Conservation (phyloP, 2,329 filamentous ascomycete genomes). For the Aspergillus amoenus region DNA sequence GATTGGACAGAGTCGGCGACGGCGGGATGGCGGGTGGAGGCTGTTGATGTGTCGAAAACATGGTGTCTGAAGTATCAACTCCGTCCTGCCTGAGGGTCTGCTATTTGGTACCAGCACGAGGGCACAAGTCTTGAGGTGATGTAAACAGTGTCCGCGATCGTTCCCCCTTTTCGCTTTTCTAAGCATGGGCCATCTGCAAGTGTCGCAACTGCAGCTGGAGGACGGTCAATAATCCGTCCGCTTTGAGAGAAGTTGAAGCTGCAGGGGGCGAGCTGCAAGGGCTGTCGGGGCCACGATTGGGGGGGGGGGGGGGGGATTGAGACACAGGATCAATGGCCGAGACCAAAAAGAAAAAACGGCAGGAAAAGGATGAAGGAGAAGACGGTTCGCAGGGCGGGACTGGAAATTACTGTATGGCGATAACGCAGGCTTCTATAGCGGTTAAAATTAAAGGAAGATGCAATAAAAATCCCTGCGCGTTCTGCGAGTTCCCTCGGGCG, state of each 20-base stretch:
- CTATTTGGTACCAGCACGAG: slow-evolving; percentile 2
- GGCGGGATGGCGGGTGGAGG: slow-evolving; percentile 48
- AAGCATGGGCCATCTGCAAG: slow-evolving; percentile 7
- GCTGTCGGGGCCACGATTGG: not conserved
- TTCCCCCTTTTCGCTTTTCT: slow-evolving; percentile 9
- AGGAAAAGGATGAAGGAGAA: not conserved
- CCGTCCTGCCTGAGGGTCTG: not conserved
- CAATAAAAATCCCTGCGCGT: not conserved
- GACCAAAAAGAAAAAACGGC: not conserved
- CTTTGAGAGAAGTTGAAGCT: slow-evolving; percentile 6
- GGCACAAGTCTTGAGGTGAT: not conserved
- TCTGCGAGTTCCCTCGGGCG: not conserved
- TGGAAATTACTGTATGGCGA: not conserved
- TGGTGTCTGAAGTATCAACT: slow-evolving; percentile 5
- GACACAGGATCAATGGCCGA: not conserved
- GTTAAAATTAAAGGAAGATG: not conserved
- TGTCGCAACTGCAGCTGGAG: not conserved
- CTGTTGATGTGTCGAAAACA: slow-evolving; percentile 13
- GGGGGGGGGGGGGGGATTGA: not conserved
- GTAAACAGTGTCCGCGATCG: not conserved
- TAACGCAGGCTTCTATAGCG: not conserved
- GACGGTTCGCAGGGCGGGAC: not conserved
- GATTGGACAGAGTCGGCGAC: slow-evolving; percentile 87
- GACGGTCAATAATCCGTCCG: not conserved
- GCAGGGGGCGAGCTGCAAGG: slow-evolving; percentile 13